A percentile compares a stretch with the other conserved stretches of the same genome.
Evolutionary conservation across 1,284 basidiomycete genomes (phyloP).

Genomic region (Leccinum angustisporum): DNA sequence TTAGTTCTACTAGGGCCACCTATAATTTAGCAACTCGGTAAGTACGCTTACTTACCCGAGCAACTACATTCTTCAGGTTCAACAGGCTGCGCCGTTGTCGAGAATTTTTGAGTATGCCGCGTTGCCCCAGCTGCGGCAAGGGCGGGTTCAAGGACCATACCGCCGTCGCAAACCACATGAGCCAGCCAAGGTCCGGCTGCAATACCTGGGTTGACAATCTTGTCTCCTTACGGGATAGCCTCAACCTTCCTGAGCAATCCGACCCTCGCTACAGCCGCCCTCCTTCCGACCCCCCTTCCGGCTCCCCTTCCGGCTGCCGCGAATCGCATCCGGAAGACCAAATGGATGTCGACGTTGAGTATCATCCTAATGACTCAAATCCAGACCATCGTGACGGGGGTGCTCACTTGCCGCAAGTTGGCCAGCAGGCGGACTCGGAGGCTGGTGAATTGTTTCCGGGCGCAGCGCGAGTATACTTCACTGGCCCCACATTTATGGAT

Average conservation of each 20-base stretch:
- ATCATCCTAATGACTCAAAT: no score
- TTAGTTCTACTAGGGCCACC: no score
- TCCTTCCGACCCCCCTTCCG: background rate
- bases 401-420: no score
- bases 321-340: background rate
- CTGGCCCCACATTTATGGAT: no score
- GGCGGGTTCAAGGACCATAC: background rate
- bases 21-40: background rate
- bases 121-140: background rate
- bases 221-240: background rate
- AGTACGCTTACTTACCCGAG: background rate
- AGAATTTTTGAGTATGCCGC: background rate
- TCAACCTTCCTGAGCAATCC: background rate
- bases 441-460: no score
- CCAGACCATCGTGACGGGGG: no score
- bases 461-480: no score
- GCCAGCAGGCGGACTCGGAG: no score
- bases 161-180: background rate
- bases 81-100: no score
- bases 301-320: background rate
- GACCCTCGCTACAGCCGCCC: background rate
- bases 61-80: background rate
- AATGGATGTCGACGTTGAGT: background rate
- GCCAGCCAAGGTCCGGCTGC: constrained; percentile 1
- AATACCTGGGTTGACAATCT: constrained; percentile 1